A percentile compares a stretch with the other conserved stretches of the same genome.
phyloP scores from a whole-genome alignment of 129 eudicot species.

The Calendula officinalis region DNA sequence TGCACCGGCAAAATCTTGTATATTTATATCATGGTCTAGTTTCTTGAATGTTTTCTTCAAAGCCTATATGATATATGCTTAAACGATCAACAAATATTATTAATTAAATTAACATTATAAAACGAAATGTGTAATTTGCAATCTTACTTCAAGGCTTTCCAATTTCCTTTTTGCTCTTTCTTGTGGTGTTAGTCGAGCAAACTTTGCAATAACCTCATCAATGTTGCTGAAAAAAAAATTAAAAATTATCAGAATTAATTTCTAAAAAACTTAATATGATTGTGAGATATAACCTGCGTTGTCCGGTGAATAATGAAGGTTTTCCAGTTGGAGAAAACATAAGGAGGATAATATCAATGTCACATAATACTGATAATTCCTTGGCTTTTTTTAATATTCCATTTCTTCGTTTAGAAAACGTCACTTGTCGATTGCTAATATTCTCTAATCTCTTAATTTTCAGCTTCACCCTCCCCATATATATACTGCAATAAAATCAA shows the following conservation, averaged over 20 bases:
- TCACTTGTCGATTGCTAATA: constrained; percentile 75
- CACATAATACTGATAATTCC: constrained; percentile 84
- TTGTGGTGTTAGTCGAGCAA: constrained; percentile 78
- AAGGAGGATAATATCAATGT: constrained; percentile 73
- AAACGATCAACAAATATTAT: constrained; percentile 25
- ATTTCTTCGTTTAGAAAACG: constrained; percentile 73
- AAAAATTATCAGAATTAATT: neutral
- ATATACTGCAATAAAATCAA: constrained; percentile 36
- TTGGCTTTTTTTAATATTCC: constrained; percentile 89
- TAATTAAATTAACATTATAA: neutral
- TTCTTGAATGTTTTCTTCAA: constrained; percentile 89
- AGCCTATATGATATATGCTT: constrained; percentile 37
- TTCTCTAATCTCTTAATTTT: constrained; percentile 88
- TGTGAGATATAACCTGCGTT: constrained; percentile 51
- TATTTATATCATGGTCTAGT: constrained; percentile 86
- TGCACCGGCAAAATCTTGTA: constrained; percentile 71
- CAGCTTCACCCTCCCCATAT: constrained; percentile 96
- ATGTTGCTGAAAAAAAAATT: constrained; percentile 51
- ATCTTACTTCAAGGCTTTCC: constrained; percentile 96
- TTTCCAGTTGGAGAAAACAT: constrained; percentile 94
- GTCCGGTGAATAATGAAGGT: constrained; percentile 73
- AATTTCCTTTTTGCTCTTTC: constrained; percentile 94
- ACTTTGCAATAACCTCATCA: constrained; percentile 83
- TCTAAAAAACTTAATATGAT: neutral
- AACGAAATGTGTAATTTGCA: constrained; percentile 1